Conservation (phyloP, 768 basidiomycete species). For the Suillus hirtellus region DNA sequence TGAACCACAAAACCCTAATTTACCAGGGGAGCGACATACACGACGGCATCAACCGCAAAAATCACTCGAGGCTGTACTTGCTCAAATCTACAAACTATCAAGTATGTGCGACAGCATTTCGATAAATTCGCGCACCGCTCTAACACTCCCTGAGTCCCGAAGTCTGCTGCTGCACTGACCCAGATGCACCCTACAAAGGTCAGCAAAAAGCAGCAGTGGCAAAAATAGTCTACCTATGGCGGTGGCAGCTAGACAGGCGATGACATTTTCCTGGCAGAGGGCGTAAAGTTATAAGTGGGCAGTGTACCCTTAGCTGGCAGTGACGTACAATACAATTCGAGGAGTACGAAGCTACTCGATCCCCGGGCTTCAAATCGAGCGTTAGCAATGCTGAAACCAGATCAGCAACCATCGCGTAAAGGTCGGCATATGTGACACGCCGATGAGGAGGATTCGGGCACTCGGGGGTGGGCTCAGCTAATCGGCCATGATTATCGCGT, state of each 20-base stretch:
- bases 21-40: slow-evolving; percentile 42
- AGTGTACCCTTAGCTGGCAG: slow-evolving; percentile 14
- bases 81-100: slow-evolving; percentile 51
- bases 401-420: slow-evolving; percentile 58
- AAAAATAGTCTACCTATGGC: slow-evolving; percentile 48
- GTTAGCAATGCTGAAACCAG: slow-evolving; percentile 56
- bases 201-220: background rate
- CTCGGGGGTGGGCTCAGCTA: slow-evolving; percentile 64
- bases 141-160: slow-evolving; percentile 74
- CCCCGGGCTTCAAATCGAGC: slow-evolving; percentile 58
- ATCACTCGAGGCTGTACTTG: slow-evolving; percentile 77
- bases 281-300: slow-evolving; percentile 10
- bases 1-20: background rate
- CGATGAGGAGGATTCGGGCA: slow-evolving; percentile 45
- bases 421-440: slow-evolving; percentile 52
- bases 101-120: slow-evolving; percentile 9
- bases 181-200: slow-evolving; percentile 59
- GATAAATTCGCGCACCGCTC: slow-evolving; percentile 52
- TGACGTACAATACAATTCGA: slow-evolving; percentile 73
- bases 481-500: slow-evolving; percentile 1
- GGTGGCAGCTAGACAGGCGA: slow-evolving; percentile 63
- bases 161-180: slow-evolving; percentile 82
- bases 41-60: slow-evolving; percentile 72
- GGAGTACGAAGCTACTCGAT: slow-evolving; percentile 75
- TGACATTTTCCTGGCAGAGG: slow-evolving; percentile 59